A percentile compares a stretch with the other conserved stretches of the same genome.
Evolutionary conservation across 2,329 filamentous ascomycete species (phyloP).

Genomic region (Colletotrichum viniferum): DNA sequence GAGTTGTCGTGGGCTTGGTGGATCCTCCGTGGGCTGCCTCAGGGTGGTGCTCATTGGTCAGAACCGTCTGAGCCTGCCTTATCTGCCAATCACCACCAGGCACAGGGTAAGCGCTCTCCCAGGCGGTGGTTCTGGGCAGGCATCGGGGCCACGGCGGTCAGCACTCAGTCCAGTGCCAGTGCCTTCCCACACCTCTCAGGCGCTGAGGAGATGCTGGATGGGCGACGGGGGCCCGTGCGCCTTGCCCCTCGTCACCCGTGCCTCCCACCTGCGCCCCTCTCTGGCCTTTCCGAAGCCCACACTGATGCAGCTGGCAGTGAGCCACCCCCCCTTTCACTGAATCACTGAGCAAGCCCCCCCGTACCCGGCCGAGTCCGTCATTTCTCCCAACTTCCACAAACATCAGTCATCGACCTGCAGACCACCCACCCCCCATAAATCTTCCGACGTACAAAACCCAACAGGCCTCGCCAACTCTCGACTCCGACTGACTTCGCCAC

Average conservation of each 20-base stretch:
- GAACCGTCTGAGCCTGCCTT: background rate
- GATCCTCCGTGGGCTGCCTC: background rate
- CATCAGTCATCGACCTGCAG: slow-evolving; percentile 18
- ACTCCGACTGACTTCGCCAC: slow-evolving; percentile 22
- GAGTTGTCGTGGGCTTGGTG: background rate
- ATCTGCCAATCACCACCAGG: background rate
- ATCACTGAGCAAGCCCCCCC: background rate
- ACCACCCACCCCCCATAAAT: slow-evolving; percentile 18
- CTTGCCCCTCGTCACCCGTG: background rate
- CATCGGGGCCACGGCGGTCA: background rate
- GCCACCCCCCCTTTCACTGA: background rate
- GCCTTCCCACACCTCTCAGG: background rate
- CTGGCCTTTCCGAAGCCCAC: background rate
- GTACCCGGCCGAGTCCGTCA: slow-evolving; percentile 18
- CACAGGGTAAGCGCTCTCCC: background rate
- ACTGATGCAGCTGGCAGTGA: background rate
- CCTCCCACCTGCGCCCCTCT: background rate
- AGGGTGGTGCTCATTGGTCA: background rate
- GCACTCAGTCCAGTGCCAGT: too few relatives aligned
- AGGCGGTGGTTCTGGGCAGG: background rate
- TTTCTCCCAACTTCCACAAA: slow-evolving; percentile 14
- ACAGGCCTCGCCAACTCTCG: background rate
- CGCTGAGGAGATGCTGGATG: background rate
- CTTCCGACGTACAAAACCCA: slow-evolving; percentile 22
- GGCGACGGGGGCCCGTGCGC: background rate